Percentiles rank a stretch among this genome's conserved stretches.
These are phyloP conservation scores for Arctostaphylos glauca DNA, from an alignment of 148 eudicot genomes.

Conservation along the genomic window DNA sequence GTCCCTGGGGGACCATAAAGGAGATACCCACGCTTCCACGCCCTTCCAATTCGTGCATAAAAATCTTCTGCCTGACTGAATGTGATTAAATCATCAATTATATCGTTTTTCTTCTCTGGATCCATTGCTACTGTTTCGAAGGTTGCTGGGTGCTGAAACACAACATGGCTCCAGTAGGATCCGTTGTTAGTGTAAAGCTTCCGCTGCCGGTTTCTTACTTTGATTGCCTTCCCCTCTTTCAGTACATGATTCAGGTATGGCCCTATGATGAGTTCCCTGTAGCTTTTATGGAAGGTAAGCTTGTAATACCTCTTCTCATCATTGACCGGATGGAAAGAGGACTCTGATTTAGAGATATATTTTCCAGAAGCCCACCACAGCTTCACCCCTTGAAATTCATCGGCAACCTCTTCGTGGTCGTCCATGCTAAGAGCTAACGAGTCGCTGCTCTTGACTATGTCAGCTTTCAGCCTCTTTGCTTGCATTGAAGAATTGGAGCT, in stretches of 20 bases:
- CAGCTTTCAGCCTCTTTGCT: slow-evolving; percentile 38
- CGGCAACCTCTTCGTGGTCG: slow-evolving; percentile 39
- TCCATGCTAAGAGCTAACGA: slow-evolving; percentile 40
- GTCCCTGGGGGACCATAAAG: slow-evolving; percentile 27
- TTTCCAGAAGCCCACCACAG: slow-evolving; percentile 33
- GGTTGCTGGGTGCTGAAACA: slow-evolving; percentile 27
- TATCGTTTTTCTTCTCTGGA: slow-evolving; percentile 17
- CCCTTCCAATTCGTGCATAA: slow-evolving; percentile 21
- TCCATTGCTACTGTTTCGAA: slow-evolving; percentile 30
- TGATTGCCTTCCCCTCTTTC: slow-evolving; percentile 18
- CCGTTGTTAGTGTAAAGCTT: slow-evolving; percentile 22
- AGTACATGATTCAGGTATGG: slow-evolving; percentile 21
- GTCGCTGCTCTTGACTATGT: slow-evolving; percentile 26
- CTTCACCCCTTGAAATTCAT: slow-evolving; percentile 33
- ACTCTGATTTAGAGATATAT: not conserved
- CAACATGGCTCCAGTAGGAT: slow-evolving; percentile 21
- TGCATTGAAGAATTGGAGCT: slow-evolving; percentile 26
- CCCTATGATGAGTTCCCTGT: slow-evolving; percentile 17
- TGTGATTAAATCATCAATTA: slow-evolving; percentile 19
- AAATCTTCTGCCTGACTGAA: slow-evolving; percentile 17
- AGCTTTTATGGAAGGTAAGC: slow-evolving; percentile 21
- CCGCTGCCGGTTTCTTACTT: slow-evolving; percentile 9
- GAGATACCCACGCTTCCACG: slow-evolving; percentile 26
- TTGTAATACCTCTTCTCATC: slow-evolving; percentile 22
- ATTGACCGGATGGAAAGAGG: not conserved